phyloP scores from a whole-genome alignment of 2,329 filamentous ascomycete genomes.

The Alternaria brassicicola region DNA sequence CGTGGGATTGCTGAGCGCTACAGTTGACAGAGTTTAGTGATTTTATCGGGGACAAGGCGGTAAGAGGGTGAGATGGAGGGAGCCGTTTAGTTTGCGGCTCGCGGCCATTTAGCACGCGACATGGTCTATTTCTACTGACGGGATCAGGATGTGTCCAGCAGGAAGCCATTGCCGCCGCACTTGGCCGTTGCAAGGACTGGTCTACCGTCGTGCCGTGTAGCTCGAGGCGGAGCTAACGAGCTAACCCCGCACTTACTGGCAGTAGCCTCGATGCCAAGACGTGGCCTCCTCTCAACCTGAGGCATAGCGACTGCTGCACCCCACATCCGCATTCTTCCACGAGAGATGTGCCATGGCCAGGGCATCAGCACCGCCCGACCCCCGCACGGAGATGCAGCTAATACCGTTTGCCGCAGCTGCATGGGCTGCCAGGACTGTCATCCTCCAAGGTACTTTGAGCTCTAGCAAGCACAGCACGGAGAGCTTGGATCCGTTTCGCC shows the following conservation, averaged over 20 bases:
- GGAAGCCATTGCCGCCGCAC: background rate
- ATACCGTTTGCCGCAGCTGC: constrained; percentile 13
- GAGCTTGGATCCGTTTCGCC: background rate
- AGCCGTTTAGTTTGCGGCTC: background rate
- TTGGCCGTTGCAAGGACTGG: constrained; percentile 5
- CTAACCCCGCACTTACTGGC: constrained; percentile 31
- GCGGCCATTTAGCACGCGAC: background rate
- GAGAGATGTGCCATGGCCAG: constrained; percentile 9
- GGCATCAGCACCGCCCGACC: constrained; percentile 29
- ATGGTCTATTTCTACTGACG: background rate
- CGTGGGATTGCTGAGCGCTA: background rate
- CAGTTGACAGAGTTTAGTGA: background rate
- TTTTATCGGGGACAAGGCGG: constrained; percentile 1
- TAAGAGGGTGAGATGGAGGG: background rate
- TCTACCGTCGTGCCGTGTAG: constrained; percentile 7
- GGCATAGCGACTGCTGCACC: constrained; percentile 35
- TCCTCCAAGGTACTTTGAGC: constrained; percentile 13
- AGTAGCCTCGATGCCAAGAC: constrained; percentile 32
- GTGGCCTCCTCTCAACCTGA: constrained; percentile 22
- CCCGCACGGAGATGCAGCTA: constrained; percentile 24
- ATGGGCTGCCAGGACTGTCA: constrained; percentile 9
- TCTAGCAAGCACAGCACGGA: constrained; percentile 19
- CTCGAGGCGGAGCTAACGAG: constrained; percentile 17
- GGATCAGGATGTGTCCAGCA: background rate
- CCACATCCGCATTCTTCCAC: constrained; percentile 41